Conservation (phyloP, 768 basidiomycete genomes). For the Tricholoma terreum region DNA sequence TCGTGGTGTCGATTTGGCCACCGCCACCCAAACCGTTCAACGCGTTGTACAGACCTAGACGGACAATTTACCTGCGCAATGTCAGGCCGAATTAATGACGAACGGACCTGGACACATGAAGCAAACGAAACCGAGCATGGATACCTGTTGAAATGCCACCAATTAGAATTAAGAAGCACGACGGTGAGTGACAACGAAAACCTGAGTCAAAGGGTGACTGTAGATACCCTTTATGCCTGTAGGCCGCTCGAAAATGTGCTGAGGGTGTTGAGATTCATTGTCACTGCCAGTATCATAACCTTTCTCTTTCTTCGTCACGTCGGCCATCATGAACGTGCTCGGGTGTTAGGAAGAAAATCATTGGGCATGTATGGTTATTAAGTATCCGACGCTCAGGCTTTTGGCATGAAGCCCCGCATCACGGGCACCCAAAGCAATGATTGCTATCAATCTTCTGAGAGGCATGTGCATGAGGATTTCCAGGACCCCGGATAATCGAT, state of each 20-base stretch:
- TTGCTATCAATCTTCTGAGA: too few relatives aligned
- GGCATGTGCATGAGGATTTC: too few relatives aligned
- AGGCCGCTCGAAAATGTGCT: constrained; percentile 19
- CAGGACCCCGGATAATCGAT: too few relatives aligned
- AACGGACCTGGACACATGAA: constrained; percentile 46
- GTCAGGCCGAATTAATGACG: background rate
- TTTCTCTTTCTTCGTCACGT: constrained; percentile 15
- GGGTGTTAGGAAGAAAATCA: background rate
- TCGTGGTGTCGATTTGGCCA: constrained; percentile 52
- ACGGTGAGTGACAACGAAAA: constrained; percentile 11
- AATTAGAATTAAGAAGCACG: background rate
- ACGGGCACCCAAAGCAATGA: too few relatives aligned
- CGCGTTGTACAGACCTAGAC: constrained; percentile 59
- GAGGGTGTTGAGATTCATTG: constrained; percentile 19
- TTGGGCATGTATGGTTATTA: background rate
- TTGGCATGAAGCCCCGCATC: too few relatives aligned
- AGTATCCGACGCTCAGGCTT: too few relatives aligned
- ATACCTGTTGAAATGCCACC: constrained; percentile 23
- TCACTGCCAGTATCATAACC: constrained; percentile 22
- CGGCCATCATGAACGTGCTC: background rate
- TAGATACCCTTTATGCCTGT: constrained; percentile 49
- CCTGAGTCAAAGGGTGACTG: constrained; percentile 51
- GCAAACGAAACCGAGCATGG: constrained; percentile 58
- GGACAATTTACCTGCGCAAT: background rate
- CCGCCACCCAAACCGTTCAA: constrained; percentile 62